Base-by-base conservation (phyloP, 176 grass and related monocot species). In the Pontederia crassipes region DNA sequence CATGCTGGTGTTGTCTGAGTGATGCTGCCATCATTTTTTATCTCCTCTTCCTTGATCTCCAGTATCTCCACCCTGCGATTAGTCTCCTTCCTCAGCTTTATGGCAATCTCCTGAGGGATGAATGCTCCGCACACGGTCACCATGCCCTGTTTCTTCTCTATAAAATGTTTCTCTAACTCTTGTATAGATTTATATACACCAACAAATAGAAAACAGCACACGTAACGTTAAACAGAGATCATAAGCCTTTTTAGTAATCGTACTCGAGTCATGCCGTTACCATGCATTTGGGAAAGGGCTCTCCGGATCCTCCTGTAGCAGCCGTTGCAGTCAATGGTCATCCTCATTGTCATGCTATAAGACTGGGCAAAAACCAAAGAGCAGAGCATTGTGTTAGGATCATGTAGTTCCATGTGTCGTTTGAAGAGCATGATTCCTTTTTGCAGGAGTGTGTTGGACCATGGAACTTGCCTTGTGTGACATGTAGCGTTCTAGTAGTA, bases 301-400 rank as follows among this genome's bases (percentile, higher is more conserved):
- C 73, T 83, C 49, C 81, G 71, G 59, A 91, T 97, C 72, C 80
- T 97, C n/a, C 73, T 72, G 69, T 88, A 91, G 81, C 93, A 97
- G 27, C 93, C 93, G 46, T 97, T 90, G 81, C 93, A 97, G 76
- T 91, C 93, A 40, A 97, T 91, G 87, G 75, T 97, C 71, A 97
- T 91, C 79, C 84, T 81, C 45, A 97, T 55, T 10, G 67, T 97
- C 87, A 97, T 97, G 71, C 61, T 74, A 59, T 85, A 85, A 66
- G 81, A 77, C 86, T 80, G 49, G 56, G 32, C 40, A 32, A 55
- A 24, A 12, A 48, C 0, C 49, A 14, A 65, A 15, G 0, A 60
- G 68, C 10, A 60, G 17, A 35, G 11, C 35, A 8, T 40, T 35
- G 1, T 13, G 12, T 8, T 14, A 40, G 12, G n/a, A 2, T 15